phyloP scores from a whole-genome alignment of 768 basidiomycete genomes.

The Clavaria fumosa region DNA sequence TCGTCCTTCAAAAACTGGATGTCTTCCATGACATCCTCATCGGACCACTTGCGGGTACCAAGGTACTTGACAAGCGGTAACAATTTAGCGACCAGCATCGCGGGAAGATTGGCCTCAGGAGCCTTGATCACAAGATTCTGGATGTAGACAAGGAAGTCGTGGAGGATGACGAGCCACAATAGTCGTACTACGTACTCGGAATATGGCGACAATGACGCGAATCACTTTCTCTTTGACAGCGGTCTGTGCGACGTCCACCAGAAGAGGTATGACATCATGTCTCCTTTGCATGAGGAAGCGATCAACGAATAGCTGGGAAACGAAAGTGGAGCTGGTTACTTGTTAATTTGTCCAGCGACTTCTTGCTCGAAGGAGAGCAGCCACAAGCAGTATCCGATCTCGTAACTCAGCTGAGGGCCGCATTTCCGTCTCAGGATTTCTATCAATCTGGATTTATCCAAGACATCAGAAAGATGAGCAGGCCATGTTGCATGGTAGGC shows the following conservation, averaged over 20 bases:
- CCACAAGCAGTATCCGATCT: conserved; percentile 89
- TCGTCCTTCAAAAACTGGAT: conserved; percentile 79
- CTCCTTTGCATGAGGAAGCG: conserved; percentile 44
- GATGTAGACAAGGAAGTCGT: conserved; percentile 5
- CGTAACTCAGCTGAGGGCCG: conserved; percentile 90
- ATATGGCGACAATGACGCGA: conserved; percentile 82
- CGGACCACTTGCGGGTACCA: conserved; percentile 74
- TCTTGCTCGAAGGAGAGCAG: conserved; percentile 80
- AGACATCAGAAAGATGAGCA: neutral
- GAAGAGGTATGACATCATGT: conserved; percentile 75
- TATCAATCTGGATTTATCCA: conserved; percentile 39
- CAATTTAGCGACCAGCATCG: conserved; percentile 81
- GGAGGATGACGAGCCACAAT: too few species aligned
- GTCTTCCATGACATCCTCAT: conserved; percentile 91
- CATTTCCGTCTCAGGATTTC: conserved; percentile 71
- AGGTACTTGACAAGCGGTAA: conserved; percentile 81
- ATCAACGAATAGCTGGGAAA: too few species aligned
- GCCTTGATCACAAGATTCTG: conserved; percentile 88
- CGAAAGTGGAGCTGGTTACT: conserved; percentile 33
- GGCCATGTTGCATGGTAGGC: neutral
- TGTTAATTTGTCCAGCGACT: conserved; percentile 75
- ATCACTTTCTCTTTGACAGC: conserved; percentile 97
- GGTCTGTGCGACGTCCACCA: conserved; percentile 70
- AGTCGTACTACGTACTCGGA: too few species aligned
- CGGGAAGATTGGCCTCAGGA: conserved; percentile 74